phyloP scores from a whole-genome alignment of 495 filamentous ascomycete species.

The Hyaloscypha bicolor region DNA sequence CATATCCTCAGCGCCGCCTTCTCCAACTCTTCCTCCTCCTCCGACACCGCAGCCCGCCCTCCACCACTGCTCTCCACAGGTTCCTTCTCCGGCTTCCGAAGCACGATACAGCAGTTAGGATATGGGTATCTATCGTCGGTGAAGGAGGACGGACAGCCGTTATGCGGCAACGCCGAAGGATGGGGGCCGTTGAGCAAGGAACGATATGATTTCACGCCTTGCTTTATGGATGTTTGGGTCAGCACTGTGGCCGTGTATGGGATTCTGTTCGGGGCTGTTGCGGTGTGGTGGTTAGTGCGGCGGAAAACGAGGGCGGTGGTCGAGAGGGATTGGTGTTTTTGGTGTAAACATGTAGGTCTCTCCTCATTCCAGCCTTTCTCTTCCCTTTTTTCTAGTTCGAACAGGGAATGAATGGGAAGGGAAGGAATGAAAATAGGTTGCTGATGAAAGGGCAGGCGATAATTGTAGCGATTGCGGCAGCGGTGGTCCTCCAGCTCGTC shows the following conservation, averaged over 20 bases:
- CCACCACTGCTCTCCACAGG: constrained; percentile 45
- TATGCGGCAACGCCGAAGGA: constrained; percentile 87
- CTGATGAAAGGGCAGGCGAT: constrained; percentile 54
- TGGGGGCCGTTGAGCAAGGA: constrained; percentile 90
- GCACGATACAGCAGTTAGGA: constrained; percentile 36
- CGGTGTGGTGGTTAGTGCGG: constrained; percentile 67
- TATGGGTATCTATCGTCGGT: constrained; percentile 51
- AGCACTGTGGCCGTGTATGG: constrained; percentile 75
- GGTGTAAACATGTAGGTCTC: constrained; percentile 73
- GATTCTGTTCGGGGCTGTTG: constrained; percentile 71
- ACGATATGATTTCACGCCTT: constrained; percentile 92
- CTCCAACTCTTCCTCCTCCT: background rate
- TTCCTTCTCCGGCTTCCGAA: constrained; percentile 54
- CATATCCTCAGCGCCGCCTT: constrained; percentile 5
- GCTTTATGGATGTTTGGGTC: constrained; percentile 89
- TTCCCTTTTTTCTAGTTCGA: background rate
- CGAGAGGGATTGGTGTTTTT: constrained; percentile 93
- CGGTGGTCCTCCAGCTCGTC: constrained; percentile 70
- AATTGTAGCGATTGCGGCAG: constrained; percentile 66
- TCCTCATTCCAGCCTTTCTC: background rate
- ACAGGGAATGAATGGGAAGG: background rate
- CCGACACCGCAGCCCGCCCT: constrained; percentile 34
- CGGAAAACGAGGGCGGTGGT: constrained; percentile 66
- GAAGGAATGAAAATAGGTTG: background rate
- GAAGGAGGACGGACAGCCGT: constrained; percentile 54